phyloP scores from a whole-genome alignment of 805 yeast genomes.

The Hanseniaspora occidentalis region DNA sequence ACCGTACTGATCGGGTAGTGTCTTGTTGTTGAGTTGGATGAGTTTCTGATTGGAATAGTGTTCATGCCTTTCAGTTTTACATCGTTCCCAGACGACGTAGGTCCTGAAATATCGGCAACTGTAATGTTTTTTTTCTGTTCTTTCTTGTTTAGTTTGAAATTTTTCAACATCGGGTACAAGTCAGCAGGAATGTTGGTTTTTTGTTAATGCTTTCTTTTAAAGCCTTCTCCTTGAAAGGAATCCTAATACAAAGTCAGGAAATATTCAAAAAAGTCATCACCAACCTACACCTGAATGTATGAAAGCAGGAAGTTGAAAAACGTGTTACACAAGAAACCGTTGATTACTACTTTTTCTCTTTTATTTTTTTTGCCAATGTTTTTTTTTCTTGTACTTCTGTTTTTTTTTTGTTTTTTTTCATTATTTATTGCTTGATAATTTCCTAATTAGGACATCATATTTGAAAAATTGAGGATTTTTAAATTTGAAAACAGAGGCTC shows the following conservation, averaged over 20 bases:
- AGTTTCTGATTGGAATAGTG: conserved; percentile 15
- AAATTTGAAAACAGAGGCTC: too few species aligned
- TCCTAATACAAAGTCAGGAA: background rate
- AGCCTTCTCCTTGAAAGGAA: background rate
- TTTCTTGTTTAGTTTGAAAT: conserved; percentile 19
- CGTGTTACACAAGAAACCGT: too few species aligned
- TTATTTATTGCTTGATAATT: too few species aligned
- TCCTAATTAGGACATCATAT: too few species aligned
- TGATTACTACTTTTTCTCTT: too few species aligned
- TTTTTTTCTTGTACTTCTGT: too few species aligned
- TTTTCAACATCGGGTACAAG: conserved; percentile 15
- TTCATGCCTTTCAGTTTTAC: conserved; percentile 16
- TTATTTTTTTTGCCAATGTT: too few species aligned
- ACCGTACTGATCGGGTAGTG: conserved; percentile 1
- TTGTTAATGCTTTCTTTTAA: background rate
- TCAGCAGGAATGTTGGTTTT: background rate
- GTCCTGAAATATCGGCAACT: conserved; percentile 26
- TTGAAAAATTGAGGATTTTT: too few species aligned
- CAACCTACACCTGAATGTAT: too few species aligned
- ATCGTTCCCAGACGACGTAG: conserved; percentile 15
- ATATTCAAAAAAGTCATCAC: too few species aligned
- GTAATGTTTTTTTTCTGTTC: conserved; percentile 21
- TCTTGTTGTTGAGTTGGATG: conserved; percentile 6
- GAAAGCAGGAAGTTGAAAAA: too few species aligned
- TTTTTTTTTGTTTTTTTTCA: too few species aligned